Conservation (phyloP, 2,329 filamentous ascomycete genomes). For the Capronia epimyces region DNA sequence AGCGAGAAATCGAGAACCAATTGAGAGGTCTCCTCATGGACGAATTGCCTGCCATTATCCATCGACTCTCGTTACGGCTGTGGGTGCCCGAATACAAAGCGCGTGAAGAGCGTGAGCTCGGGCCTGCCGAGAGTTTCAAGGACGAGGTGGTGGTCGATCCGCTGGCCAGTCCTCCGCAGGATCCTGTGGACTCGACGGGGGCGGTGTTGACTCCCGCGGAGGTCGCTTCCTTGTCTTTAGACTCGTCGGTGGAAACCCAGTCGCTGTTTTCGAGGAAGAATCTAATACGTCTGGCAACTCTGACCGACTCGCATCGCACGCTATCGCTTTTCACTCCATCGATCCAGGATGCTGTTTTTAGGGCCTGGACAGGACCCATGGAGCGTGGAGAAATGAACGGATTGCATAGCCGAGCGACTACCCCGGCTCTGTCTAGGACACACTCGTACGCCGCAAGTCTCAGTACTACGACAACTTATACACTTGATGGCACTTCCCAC, state of each 20-base stretch:
- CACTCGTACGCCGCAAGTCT: slow-evolving; percentile 54
- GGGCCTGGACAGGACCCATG: slow-evolving; percentile 78
- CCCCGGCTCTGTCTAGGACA: slow-evolving; percentile 54
- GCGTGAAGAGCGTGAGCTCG: slow-evolving; percentile 55
- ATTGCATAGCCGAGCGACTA: slow-evolving; percentile 34
- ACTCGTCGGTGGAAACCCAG: slow-evolving; percentile 74
- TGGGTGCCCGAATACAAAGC: slow-evolving; percentile 83
- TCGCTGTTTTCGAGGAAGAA: slow-evolving; percentile 96
- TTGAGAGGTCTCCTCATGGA: slow-evolving; percentile 95
- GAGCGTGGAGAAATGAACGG: slow-evolving; percentile 59
- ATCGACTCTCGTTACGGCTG: slow-evolving; percentile 77
- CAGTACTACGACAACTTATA: slow-evolving; percentile 58
- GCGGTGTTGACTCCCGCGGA: slow-evolving; percentile 70
- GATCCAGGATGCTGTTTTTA: slow-evolving; percentile 84
- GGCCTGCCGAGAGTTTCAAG: slow-evolving; percentile 47
- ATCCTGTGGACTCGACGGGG: slow-evolving; percentile 74
- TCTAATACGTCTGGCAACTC: slow-evolving; percentile 69
- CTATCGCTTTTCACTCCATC: slow-evolving; percentile 85
- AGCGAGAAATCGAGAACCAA: slow-evolving; percentile 92
- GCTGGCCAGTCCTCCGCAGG: slow-evolving; percentile 71
- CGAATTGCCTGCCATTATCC: slow-evolving; percentile 91
- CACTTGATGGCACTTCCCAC: slow-evolving; percentile 67
- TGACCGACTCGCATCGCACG: slow-evolving; percentile 84
- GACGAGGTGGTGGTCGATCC: slow-evolving; percentile 67
- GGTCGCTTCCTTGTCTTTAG: slow-evolving; percentile 70